Evolutionary conservation across 2,329 filamentous ascomycete species (phyloP), one percentile per base, ranked within the genome.

Genomic region (Ophiosphaerella narmari): DNA sequence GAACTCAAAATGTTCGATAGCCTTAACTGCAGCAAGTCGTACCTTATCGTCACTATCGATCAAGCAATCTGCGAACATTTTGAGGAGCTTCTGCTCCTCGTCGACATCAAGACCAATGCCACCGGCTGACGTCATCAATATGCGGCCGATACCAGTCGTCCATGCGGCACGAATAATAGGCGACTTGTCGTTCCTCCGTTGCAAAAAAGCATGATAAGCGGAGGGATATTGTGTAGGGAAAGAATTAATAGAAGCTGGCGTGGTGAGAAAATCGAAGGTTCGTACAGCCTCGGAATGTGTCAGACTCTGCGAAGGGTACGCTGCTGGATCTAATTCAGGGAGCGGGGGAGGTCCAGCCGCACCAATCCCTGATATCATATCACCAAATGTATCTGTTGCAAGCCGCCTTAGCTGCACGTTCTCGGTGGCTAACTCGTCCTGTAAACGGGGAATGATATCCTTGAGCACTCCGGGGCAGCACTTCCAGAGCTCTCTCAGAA

Each of bases 351-450:
- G 89, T 0, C 93, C 93, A 54, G 92, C 91, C 53, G 93, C 90
- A 42, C 93, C 93, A 69, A 97, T 95, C 5, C 93, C 93, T 35
- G 93, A 88, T 23, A 95, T 88, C 80, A 99, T 92, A 68, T 97
- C 93, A 45, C 95, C 94, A 34, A 99, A 84, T 0, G 94, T 96
- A 73, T 97, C 91, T 0, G 93, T 96, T 2, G 93, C 93, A 49
- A 99, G 82, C 51, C 90, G 82, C 45, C 94, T 89, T 47, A 99
- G 78, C 61, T 94, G 86, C 3, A 92, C 81, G 52, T 95, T 95
- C 68, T 99, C 94, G 0, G 92, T 91, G 3, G 88, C 89, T 44
- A 99, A 78, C 75, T 99, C 94, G 31, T 91, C 89, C 68, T 97
- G 93, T 34, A 99, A 80, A 72, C 97, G 92, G 4, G 92, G 92